Evolutionary conservation across 345 rosid genomes (phyloP), one percentile per base, ranked within the genome.

Genomic region (Gynandropsis gynandra): DNA sequence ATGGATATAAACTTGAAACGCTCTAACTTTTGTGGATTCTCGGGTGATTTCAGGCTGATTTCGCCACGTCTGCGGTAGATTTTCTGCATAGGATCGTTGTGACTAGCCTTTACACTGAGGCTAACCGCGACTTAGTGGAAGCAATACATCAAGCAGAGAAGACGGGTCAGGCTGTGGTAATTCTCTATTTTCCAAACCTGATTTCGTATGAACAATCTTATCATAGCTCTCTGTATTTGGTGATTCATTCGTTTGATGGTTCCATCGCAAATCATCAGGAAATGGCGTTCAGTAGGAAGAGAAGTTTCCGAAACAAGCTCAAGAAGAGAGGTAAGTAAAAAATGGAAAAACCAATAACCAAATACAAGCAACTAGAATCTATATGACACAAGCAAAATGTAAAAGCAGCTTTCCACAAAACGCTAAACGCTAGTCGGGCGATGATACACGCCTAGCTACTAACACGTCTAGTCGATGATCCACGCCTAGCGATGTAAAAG

Each of bases 81-180:
- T 87, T 82, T 66, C 77, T 92, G 78, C 98, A 92, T 62, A 80
- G 98, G 73, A 73, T 92, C 46, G 96, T 76, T 18, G 88, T 92
- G 68, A 90, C 98, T 44, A 90, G 84, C 79, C 78, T 92, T 43
- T 92, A 79, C 78, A 87, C 89, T 0, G 76, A 72, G 64, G 72
- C 93, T 40, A 85, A 79, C 47, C 57, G 70, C 12, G 84, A 87
- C 59, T 93, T 92, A 47, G 96, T 87, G 29, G 69, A 71, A 64
- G 83, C 98, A n/a, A 79, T 92, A 61, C 82, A 74, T 60, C 74
- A 56, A 65, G 95, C 98, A 37, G 76, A 64, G 56, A 79, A 79
- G 74, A 63, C 65, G 57, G 89, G 74, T 19, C 87, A 79, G 56
- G 84, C 95, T 47, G 82, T 92, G 98, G 98, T 92, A 82, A 55